phyloP scores from a whole-genome alignment of 371 early-diverging fungal species.

The Mucor velutinosus region DNA sequence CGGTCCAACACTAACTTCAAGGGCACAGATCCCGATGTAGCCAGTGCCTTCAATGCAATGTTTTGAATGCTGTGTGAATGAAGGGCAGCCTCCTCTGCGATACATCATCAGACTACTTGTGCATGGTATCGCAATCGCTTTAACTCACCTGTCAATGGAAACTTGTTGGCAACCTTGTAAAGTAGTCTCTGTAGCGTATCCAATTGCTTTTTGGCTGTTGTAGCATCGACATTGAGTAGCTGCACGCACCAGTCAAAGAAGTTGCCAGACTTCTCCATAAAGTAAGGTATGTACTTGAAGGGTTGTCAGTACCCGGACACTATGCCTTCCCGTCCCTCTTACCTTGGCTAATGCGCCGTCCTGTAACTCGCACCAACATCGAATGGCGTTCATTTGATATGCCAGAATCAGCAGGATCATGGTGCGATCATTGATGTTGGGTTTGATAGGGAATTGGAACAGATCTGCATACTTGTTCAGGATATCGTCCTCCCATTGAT shows the following conservation, averaged over 20 bases:
- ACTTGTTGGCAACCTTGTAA: slow-evolving; percentile 21
- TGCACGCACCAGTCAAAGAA: slow-evolving; percentile 45
- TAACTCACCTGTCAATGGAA: slow-evolving; percentile 25
- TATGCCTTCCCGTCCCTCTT: neutral
- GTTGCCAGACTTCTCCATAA: slow-evolving; percentile 39
- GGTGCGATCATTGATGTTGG: slow-evolving; percentile 29
- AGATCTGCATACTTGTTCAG: slow-evolving; percentile 32
- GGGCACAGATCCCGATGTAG: slow-evolving; percentile 2
- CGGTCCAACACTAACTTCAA: slow-evolving; percentile 30
- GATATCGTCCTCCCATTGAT: slow-evolving; percentile 32
- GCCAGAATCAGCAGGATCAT: slow-evolving; percentile 43
- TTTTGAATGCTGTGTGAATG: slow-evolving; percentile 25
- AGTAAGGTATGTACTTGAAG: slow-evolving; percentile 42
- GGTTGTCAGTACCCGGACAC: too few relatives aligned
- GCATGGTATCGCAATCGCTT: neutral
- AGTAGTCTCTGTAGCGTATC: slow-evolving; percentile 32
- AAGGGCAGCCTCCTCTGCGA: slow-evolving; percentile 7
- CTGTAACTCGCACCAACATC: slow-evolving; percentile 38
- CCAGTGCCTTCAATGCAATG: slow-evolving; percentile 17
- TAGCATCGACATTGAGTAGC: slow-evolving; percentile 22
- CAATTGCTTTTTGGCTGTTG: slow-evolving; percentile 33
- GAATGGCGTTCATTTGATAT: slow-evolving; percentile 44
- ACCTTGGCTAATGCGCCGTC: slow-evolving; percentile 38
- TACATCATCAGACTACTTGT: neutral
- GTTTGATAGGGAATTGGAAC: slow-evolving; percentile 37